Evolutionary conservation across 495 filamentous ascomycete species (phyloP).

Genomic region (Chaetomium cochliodes): DNA sequence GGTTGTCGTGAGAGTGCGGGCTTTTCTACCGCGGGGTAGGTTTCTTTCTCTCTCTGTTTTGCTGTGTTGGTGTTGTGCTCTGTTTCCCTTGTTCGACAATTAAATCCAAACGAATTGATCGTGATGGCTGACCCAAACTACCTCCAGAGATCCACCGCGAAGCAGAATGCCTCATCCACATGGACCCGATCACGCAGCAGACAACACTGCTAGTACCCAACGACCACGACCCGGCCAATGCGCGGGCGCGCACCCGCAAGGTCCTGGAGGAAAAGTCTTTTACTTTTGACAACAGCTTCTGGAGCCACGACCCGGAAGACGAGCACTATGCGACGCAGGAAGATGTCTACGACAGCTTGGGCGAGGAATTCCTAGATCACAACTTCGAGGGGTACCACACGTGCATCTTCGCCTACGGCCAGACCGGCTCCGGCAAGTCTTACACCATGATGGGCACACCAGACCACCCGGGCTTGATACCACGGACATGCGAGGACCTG

Average conservation of each 20-base stretch:
- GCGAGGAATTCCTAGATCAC: constrained; percentile 97
- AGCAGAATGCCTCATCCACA: constrained; percentile 80
- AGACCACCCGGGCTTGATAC: constrained; percentile 83
- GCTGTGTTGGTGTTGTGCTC: not conserved
- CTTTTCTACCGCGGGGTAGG: constrained; percentile 84
- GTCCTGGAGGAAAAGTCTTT: constrained; percentile 84
- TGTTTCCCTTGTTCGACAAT: not conserved
- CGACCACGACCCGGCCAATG: constrained; percentile 61
- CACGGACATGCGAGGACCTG: constrained; percentile 93
- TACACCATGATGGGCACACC: constrained; percentile 99
- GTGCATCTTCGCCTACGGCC: constrained; percentile 98
- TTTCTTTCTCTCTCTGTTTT: constrained; percentile 1
- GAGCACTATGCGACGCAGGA: constrained; percentile 65
- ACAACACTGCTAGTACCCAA: constrained; percentile 75
- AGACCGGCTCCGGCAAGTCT: constrained; percentile 96
- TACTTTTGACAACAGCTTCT: constrained; percentile 96
- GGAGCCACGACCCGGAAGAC: constrained; percentile 78
- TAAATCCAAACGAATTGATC: too few species aligned
- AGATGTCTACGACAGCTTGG: constrained; percentile 90
- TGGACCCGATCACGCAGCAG: constrained; percentile 80
- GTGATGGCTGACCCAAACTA: not conserved
- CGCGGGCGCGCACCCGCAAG: constrained; percentile 68
- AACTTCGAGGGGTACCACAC: constrained; percentile 99
- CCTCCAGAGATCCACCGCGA: constrained; percentile 70
- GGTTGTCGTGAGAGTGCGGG: constrained; percentile 89